Conservation (phyloP, 805 yeast species). For the Lachancea meyersii region DNA sequence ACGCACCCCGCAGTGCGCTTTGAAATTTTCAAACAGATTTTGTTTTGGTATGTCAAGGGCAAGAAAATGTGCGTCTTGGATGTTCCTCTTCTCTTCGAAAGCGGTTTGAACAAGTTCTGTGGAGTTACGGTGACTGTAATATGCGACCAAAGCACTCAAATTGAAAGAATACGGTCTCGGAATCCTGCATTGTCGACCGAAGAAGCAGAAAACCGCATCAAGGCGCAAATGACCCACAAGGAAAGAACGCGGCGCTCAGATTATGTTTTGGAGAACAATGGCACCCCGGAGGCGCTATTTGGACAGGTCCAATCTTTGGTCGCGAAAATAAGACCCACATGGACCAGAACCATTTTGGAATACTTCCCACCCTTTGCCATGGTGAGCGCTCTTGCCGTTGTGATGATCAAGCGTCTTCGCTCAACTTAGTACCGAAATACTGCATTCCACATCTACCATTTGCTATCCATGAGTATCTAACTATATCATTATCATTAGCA, state of each 20-base stretch:
- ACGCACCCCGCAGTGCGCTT: conserved; percentile 80
- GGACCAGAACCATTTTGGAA: conserved; percentile 28
- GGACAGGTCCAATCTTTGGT: conserved; percentile 39
- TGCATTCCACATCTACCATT: neutral
- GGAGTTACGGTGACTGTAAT: conserved; percentile 64
- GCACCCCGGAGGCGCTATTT: conserved; percentile 39
- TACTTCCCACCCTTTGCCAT: conserved; percentile 40
- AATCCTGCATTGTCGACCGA: conserved; percentile 58
- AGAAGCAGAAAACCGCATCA: conserved; percentile 69
- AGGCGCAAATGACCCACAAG: conserved; percentile 64
- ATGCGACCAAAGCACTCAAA: conserved; percentile 52
- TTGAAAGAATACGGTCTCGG: conserved; percentile 55
- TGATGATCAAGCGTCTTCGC: conserved; percentile 22
- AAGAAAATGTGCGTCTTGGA: conserved; percentile 66
- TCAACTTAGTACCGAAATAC: neutral
- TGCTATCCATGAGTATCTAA: no score
- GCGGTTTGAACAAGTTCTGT: conserved; percentile 63
- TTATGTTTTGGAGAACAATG: conserved; percentile 57
- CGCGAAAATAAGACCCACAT: conserved; percentile 35
- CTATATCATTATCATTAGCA: no score
- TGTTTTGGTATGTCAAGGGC: conserved; percentile 53
- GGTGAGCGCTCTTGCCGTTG: conserved; percentile 27
- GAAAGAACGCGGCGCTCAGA: conserved; percentile 58
- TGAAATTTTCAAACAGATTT: conserved; percentile 53
- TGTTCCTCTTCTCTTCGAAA: conserved; percentile 85